These are phyloP conservation scores for Trichophyton simii DNA, from an alignment of 2,329 filamentous ascomycete genomes.

Conservation along the genomic window DNA sequence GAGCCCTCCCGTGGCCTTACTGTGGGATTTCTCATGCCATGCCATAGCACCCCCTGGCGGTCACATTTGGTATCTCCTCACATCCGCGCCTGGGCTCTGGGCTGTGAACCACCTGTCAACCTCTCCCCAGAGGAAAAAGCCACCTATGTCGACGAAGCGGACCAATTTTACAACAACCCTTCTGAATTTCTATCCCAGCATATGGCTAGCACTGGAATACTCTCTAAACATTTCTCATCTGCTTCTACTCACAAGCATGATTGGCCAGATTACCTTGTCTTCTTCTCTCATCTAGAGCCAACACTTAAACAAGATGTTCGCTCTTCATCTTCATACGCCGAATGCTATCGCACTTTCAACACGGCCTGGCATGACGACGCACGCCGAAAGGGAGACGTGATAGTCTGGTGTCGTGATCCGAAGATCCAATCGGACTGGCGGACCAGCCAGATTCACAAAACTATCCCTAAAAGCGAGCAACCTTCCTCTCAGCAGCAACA, in stretches of 20 bases:
- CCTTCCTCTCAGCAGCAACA: not conserved
- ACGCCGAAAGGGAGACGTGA: conserved; percentile 48
- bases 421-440: conserved; percentile 26
- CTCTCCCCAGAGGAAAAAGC: conserved; percentile 48
- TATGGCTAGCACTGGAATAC: conserved; percentile 31
- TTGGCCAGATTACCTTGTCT: conserved; percentile 39
- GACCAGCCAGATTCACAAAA: conserved; percentile 12
- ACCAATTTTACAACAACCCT: conserved; percentile 68
- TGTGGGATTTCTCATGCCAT: conserved; percentile 80
- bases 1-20: conserved; percentile 29
- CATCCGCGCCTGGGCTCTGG: conserved; percentile 69
- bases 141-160: conserved; percentile 74
- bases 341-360: conserved; percentile 50
- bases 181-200: conserved; percentile 44
- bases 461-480: conserved; percentile 5
- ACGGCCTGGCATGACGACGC: conserved; percentile 51
- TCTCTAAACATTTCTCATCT: conserved; percentile 5
- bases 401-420: conserved; percentile 45
- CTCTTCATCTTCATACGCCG: conserved; percentile 37
- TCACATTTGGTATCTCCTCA: conserved; percentile 66
- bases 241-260: conserved; percentile 18
- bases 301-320: conserved; percentile 34
- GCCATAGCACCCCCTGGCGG: conserved; percentile 92
- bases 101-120: conserved; percentile 77
- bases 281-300: conserved; percentile 48